Evolutionary conservation across 768 basidiomycete genomes (phyloP), one percentile per base, ranked within the genome.

Genomic region (Trametes gibbosa): DNA sequence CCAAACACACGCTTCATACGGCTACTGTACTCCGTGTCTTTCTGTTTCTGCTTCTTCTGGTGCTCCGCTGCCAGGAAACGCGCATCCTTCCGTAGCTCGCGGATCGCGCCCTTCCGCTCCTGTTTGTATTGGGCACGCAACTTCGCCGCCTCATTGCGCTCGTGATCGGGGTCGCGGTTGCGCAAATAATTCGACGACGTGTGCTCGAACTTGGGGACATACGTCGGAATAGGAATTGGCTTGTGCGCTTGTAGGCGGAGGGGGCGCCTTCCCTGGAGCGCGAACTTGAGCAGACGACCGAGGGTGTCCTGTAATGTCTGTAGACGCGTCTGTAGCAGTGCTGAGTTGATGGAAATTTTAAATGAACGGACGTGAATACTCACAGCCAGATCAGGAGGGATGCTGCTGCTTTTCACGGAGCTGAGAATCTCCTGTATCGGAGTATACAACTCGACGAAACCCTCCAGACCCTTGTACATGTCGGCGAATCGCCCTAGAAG

Each of bases 61-160:
- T 93, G 86, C 69, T 95, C 94, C 27, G 79, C 80, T 10, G 96
- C 93, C 74, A 99, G 78, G 84, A 98, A 99, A 64, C 84, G 81
- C 62, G 93, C 87, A 70, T 99, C 97, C 78, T 98, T 98, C 61
- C 97, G 85, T 53, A 99, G 78, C 70, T 99, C 97, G 46, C 96
- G 80, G 62, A 99, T 94, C 5, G 97, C 97, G 43, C 97, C 95
- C 79, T 98, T 98, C 69, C 84, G 79, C 78, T 98, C 97, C 75
- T 98, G 89, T 76, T 95, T 95, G 78, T 94, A 89, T 70, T 95
- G 85, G 40, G 84, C 82, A 55, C 90, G 87, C 68, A 99, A 74
- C 73, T 98, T 98, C 57, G 87, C 75, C 0, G 86, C 84, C 64
- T 90, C 91, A 69, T 92, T 94, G 40, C 92, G 85, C 67, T 96